Conservation (phyloP, 352 stramenopile species). For the Phytophthora citricola region DNA sequence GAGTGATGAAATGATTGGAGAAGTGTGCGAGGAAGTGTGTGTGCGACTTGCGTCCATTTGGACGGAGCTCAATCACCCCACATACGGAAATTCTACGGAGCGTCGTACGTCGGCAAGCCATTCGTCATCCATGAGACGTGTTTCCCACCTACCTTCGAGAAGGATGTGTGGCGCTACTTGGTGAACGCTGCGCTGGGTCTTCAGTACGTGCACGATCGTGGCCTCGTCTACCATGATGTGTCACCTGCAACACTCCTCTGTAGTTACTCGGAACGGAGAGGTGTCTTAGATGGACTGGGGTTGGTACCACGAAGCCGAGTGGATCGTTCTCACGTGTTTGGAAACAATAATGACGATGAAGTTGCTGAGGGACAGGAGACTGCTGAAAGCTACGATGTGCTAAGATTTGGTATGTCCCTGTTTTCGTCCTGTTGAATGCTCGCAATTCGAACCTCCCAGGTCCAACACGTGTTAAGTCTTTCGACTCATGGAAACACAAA, state of each 20-base stretch:
- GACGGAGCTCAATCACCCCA: slow-evolving; percentile 42
- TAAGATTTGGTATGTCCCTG: slow-evolving; percentile 30
- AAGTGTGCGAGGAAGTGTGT: slow-evolving; percentile 35
- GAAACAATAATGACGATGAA: slow-evolving; percentile 7
- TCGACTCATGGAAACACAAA: slow-evolving; percentile 35
- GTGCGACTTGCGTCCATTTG: slow-evolving; percentile 30
- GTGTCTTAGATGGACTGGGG: slow-evolving; percentile 32
- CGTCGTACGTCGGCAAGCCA: slow-evolving; percentile 38
- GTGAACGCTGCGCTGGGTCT: slow-evolving; percentile 36
- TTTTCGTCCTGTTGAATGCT: slow-evolving; percentile 30
- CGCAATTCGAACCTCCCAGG: slow-evolving; percentile 31
- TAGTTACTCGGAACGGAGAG: slow-evolving; percentile 33
- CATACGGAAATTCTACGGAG: slow-evolving; percentile 42
- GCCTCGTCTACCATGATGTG: slow-evolving; percentile 36
- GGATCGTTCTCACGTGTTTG: slow-evolving; percentile 21
- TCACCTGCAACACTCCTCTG: slow-evolving; percentile 22
- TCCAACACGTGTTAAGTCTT: slow-evolving; percentile 24
- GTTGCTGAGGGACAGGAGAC: slow-evolving; percentile 10
- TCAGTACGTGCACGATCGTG: slow-evolving; percentile 43
- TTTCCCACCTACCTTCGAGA: slow-evolving; percentile 34
- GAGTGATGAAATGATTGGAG: slow-evolving; percentile 19
- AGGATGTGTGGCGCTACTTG: slow-evolving; percentile 36
- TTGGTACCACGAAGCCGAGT: slow-evolving; percentile 25
- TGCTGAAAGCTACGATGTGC: slow-evolving; percentile 22
- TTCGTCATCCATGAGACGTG: slow-evolving; percentile 41